Evolutionary conservation across 1,284 basidiomycete species (phyloP).

Genomic region (Trichosporon sp.): DNA sequence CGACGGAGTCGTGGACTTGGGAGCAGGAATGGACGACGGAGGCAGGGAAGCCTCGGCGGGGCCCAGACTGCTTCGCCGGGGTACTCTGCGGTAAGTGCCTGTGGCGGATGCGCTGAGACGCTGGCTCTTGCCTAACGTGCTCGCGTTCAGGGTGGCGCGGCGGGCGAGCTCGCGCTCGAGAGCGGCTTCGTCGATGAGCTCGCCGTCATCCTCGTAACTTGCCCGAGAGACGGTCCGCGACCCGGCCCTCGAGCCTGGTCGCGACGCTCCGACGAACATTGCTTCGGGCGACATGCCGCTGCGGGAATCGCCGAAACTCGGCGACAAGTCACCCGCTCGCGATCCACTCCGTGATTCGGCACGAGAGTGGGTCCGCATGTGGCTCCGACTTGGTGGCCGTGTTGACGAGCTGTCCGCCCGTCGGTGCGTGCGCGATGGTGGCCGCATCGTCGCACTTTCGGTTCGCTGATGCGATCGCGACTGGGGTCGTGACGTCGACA

Average conservation of each 20-base stretch:
- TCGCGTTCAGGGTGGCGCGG: background rate
- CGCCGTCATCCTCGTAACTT: background rate
- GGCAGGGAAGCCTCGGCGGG: conserved; percentile 14
- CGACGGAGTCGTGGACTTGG: conserved; percentile 20
- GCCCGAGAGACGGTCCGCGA: background rate
- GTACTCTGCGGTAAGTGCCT: conserved; percentile 3
- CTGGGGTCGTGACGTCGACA: background rate
- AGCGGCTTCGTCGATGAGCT: background rate
- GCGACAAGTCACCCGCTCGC: background rate
- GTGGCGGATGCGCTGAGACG: background rate
- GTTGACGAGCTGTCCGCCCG: background rate
- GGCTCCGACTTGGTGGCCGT: background rate
- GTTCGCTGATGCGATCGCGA: background rate
- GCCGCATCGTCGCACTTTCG: background rate
- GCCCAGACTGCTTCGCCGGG: conserved; percentile 11
- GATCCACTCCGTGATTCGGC: background rate
- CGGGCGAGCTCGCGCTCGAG: background rate
- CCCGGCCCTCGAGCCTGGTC: background rate
- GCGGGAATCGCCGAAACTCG: background rate
- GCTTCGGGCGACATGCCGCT: background rate
- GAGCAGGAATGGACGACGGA: conserved; percentile 32
- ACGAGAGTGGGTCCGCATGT: background rate
- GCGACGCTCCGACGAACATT: background rate
- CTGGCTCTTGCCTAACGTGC: background rate
- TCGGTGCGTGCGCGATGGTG: background rate